A percentile compares a stretch with the other conserved stretches of the same genome.
Conservation (phyloP, 441 rosid genomes). For the Isatis lusitanica region DNA sequence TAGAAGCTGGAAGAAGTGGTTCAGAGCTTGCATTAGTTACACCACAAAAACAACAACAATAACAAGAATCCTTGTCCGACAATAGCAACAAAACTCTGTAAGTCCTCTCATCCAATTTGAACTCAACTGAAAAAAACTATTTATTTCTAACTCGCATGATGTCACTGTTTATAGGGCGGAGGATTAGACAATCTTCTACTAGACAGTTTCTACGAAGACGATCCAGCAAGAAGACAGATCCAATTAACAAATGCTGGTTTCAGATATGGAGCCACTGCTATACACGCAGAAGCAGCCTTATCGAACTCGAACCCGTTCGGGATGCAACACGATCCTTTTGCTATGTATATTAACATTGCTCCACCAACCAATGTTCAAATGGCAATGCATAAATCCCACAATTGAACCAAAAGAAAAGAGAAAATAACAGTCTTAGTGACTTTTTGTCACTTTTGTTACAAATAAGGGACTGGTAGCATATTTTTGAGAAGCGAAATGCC, state of each 20-base stretch:
- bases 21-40: conserved; percentile 90
- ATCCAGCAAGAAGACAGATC: conserved; percentile 63
- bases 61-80: conserved; percentile 24
- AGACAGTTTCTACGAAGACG: conserved; percentile 85
- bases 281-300: background rate
- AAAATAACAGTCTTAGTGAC: too few species aligned
- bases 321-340: conserved; percentile 70
- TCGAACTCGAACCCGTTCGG: conserved; percentile 48
- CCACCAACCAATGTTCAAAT: conserved; percentile 76
- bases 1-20: conserved; percentile 55
- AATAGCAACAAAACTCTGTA: conserved; percentile 41
- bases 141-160: background rate
- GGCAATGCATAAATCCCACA: too few species aligned
- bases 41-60: conserved; percentile 48
- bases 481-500: too few species aligned
- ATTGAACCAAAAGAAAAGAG: too few species aligned
- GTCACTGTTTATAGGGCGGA: conserved; percentile 52
- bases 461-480: too few species aligned
- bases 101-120: background rate
- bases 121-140: background rate
- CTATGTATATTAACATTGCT: conserved; percentile 55
- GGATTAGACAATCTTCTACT: conserved; percentile 76
- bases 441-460: too few species aligned
- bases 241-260: conserved; percentile 72
- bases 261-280: conserved; percentile 43